phyloP scores from a whole-genome alignment of 768 basidiomycete genomes.

The Mycena metata region DNA sequence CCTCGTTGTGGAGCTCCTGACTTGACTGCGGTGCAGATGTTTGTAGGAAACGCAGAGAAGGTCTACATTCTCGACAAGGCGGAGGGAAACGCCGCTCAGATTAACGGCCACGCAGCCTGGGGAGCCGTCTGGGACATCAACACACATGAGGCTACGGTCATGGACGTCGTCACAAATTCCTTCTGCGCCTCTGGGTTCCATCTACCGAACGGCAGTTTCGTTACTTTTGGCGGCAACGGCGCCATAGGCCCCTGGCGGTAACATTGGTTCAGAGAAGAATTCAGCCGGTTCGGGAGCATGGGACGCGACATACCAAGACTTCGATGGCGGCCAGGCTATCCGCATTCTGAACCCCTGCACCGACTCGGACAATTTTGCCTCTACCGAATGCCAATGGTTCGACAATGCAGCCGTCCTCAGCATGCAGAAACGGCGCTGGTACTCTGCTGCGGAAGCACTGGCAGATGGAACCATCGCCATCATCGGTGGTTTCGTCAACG shows the following conservation, averaged over 20 bases:
- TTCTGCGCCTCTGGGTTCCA: conserved; percentile 91
- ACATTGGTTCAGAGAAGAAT: conserved; percentile 64
- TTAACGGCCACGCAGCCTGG: conserved; percentile 82
- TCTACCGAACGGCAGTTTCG: conserved; percentile 66
- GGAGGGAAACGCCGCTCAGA: conserved; percentile 65
- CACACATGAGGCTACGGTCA: conserved; percentile 68
- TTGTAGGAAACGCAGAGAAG: conserved; percentile 60
- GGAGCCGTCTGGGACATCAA: conserved; percentile 73
- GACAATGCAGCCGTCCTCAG: conserved; percentile 72
- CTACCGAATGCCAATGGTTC: conserved; percentile 76
- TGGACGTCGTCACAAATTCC: conserved; percentile 81
- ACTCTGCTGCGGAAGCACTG: conserved; percentile 80
- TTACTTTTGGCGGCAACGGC: conserved; percentile 73
- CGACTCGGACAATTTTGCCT: conserved; percentile 59
- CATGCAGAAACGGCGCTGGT: conserved; percentile 83
- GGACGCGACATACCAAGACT: conserved; percentile 82
- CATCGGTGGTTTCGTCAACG: conserved; percentile 84
- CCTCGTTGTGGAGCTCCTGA: conserved; percentile 3
- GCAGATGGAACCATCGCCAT: conserved; percentile 81
- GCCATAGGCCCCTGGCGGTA: conserved; percentile 78
- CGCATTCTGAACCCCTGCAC: conserved; percentile 86
- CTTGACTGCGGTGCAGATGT: conserved; percentile 64
- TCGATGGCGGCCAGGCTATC: conserved; percentile 84
- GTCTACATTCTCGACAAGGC: not conserved
- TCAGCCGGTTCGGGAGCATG: conserved; percentile 62